phyloP scores from a whole-genome alignment of 2,329 filamentous ascomycete species.

The Talaromyces sp. region DNA sequence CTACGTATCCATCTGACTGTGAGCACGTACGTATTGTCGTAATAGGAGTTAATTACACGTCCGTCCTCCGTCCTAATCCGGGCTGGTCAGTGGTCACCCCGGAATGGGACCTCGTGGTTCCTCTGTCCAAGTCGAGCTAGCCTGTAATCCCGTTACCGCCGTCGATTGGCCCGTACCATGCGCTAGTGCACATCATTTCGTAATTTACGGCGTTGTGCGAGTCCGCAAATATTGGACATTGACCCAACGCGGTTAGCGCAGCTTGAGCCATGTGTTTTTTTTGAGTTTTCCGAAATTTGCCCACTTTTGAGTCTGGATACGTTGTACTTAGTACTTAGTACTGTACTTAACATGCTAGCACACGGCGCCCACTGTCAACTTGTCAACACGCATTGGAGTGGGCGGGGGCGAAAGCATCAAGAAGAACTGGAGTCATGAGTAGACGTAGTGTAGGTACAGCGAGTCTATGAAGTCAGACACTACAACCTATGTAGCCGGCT shows the following conservation, averaged over 20 bases:
- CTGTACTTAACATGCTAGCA: too few relatives aligned
- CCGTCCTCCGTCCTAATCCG: neutral
- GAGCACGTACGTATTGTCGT: neutral
- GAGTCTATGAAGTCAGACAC: too few relatives aligned
- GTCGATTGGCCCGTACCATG: neutral
- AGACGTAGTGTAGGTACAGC: too few relatives aligned
- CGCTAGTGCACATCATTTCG: slow-evolving; percentile 3
- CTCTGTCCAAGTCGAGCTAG: neutral
- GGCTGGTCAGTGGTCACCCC: neutral
- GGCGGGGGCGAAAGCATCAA: too few relatives aligned
- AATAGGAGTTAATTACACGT: neutral
- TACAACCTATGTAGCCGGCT: too few relatives aligned
- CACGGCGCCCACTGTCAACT: too few relatives aligned
- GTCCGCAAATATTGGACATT: slow-evolving; percentile 5
- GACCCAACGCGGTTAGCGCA: neutral
- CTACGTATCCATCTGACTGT: too few relatives aligned
- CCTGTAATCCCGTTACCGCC: neutral
- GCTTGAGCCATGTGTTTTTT: slow-evolving; percentile 5
- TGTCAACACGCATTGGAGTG: too few relatives aligned
- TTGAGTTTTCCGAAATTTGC: neutral
- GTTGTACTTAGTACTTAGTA: too few relatives aligned
- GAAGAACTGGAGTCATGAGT: too few relatives aligned
- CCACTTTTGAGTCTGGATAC: neutral
- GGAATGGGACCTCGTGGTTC: neutral
- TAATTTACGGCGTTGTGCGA: neutral